Evolutionary conservation across 129 eudicot species (phyloP).

Genomic region (Rutidosis leptorrhynchoides): DNA sequence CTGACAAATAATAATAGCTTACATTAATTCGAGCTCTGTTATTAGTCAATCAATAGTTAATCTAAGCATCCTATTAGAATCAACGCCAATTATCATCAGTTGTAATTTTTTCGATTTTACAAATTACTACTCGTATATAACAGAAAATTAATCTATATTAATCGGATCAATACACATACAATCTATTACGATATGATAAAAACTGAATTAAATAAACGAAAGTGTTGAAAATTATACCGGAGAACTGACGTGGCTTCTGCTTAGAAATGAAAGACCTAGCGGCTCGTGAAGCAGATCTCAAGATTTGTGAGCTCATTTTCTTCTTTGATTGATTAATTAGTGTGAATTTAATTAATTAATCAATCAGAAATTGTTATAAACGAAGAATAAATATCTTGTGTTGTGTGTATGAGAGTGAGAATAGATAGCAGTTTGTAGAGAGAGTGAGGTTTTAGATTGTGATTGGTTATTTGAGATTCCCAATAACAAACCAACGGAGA

Average conservation of each 20-base stretch:
- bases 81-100: background rate
- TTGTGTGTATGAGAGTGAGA: background rate
- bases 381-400: background rate
- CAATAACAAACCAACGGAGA: background rate
- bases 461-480: constrained; percentile 35
- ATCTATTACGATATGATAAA: constrained; percentile 2
- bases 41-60: constrained; percentile 5
- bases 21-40: background rate
- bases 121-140: constrained; percentile 1
- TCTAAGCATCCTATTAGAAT: background rate
- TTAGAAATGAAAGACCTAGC: constrained; percentile 70
- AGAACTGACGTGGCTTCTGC: constrained; percentile 49
- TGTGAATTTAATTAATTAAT: constrained; percentile 6
- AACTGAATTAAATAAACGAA: background rate
- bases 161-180: constrained; percentile 17
- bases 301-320: constrained; percentile 68
- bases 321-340: constrained; percentile 9
- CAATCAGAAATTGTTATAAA: constrained; percentile 5
- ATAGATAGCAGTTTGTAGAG: background rate
- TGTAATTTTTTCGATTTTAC: background rate
- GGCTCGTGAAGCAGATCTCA: constrained; percentile 72
- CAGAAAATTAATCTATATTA: background rate
- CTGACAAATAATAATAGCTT: background rate
- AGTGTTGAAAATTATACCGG: constrained; percentile 40
- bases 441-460: constrained; percentile 22